Percentiles rank a stretch among this genome's conserved stretches.
phyloP scores from a whole-genome alignment of 1,284 basidiomycete genomes.

The Ceratobasidium sp. region DNA sequence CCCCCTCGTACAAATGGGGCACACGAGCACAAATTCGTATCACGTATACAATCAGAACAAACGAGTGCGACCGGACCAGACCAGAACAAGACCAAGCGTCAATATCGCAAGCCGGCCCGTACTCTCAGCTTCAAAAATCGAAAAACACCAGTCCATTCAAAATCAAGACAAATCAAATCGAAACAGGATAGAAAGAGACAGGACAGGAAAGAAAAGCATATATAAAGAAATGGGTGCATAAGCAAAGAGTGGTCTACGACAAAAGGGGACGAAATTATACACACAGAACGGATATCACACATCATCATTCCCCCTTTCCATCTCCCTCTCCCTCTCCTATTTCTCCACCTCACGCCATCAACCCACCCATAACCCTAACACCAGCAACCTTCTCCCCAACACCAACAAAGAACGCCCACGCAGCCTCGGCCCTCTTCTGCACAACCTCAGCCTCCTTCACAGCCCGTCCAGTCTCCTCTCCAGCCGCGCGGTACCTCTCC shows the following conservation, averaged over 20 bases:
- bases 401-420: slow-evolving; percentile 78
- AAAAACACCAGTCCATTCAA: slow-evolving; percentile 16
- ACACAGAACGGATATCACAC: slow-evolving; percentile 30
- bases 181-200: slow-evolving; percentile 1
- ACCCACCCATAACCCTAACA: slow-evolving; percentile 58
- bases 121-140: background rate
- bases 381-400: slow-evolving; percentile 70
- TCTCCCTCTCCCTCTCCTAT: background rate
- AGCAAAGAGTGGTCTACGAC: slow-evolving; percentile 6
- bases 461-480: slow-evolving; percentile 83
- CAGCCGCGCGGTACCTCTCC: slow-evolving; percentile 84
- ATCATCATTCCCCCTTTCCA: too few relatives aligned
- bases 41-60: too few relatives aligned
- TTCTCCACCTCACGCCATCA: slow-evolving; percentile 19
- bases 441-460: slow-evolving; percentile 83
- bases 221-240: slow-evolving; percentile 6
- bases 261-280: slow-evolving; percentile 14
- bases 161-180: background rate
- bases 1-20: background rate
- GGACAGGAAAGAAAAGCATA: slow-evolving; percentile 9
- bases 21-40: background rate
- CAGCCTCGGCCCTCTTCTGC: slow-evolving; percentile 75
- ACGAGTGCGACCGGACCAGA: too few relatives aligned
- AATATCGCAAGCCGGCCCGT: too few relatives aligned
- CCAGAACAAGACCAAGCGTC: too few relatives aligned